phyloP scores from a whole-genome alignment of 164 flowering plant species.

The Stephania cephalantha region DNA sequence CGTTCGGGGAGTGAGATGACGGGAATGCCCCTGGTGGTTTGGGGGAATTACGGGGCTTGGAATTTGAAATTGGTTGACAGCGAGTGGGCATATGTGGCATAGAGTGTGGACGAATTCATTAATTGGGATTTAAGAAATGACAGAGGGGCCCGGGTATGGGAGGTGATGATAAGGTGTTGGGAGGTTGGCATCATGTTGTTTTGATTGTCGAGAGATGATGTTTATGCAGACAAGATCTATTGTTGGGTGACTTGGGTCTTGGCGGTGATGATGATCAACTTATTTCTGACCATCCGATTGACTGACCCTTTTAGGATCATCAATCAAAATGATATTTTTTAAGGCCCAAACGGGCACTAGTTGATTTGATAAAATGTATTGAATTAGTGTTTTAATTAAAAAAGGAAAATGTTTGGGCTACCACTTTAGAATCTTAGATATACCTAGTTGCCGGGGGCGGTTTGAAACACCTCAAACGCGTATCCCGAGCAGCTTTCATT shows the following conservation, averaged over 20 bases:
- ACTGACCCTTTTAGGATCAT: background rate
- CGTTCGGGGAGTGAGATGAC: background rate
- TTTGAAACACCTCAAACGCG: no score
- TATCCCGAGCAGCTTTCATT: no score
- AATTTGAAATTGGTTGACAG: background rate
- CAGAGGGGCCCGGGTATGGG: background rate
- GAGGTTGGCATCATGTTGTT: background rate
- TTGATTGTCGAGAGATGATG: background rate
- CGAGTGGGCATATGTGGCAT: background rate
- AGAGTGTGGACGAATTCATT: conserved; percentile 2
- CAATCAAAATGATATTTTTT: background rate
- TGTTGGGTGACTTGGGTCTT: background rate
- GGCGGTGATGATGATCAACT: background rate
- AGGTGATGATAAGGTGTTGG: background rate
- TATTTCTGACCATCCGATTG: background rate
- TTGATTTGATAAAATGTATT: background rate
- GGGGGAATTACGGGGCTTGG: background rate
- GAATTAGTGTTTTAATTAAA: no score
- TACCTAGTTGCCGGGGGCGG: no score
- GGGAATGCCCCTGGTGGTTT: background rate
- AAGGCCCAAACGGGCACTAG: background rate
- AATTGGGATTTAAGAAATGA: background rate
- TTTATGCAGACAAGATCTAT: background rate
- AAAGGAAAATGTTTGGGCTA: no score
- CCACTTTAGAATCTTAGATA: no score